Conservation (phyloP, 106 monocot genomes). For the Iris macrosiphon region DNA sequence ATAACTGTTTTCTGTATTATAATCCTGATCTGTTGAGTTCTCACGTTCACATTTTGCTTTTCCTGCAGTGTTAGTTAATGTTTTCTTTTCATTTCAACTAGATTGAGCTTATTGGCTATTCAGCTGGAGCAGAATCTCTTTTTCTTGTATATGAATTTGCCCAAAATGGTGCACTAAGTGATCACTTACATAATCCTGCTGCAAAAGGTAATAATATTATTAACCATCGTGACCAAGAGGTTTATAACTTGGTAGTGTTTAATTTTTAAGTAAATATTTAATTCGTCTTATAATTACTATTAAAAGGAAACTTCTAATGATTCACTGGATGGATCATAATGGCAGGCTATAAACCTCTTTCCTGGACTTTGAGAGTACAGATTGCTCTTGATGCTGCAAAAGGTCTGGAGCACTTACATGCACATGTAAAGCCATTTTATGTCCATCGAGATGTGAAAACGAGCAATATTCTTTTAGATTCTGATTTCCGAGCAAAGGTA, state of each 20-base stretch:
- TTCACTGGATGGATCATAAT: not conserved
- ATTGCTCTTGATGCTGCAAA: slow-evolving; percentile 18
- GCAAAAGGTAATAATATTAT: slow-evolving; percentile 2
- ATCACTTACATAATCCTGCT: slow-evolving; percentile 12
- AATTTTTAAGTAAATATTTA: too few relatives aligned
- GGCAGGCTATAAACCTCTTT: slow-evolving; percentile 14
- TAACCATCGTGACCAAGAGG: not conserved
- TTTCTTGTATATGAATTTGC: slow-evolving; percentile 20
- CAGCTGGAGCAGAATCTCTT: slow-evolving; percentile 15
- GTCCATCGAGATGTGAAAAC: slow-evolving; percentile 20
- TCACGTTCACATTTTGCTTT: too few relatives aligned
- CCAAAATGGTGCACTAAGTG: slow-evolving; percentile 15
- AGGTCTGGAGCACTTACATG: slow-evolving; percentile 19
- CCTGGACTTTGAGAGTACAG: slow-evolving; percentile 10
- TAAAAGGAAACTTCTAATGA: too few relatives aligned
- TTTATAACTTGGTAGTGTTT: too few relatives aligned
- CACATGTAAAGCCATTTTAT: slow-evolving; percentile 9
- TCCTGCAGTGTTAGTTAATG: too few relatives aligned
- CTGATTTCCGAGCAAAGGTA: slow-evolving; percentile 19
- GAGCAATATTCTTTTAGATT: slow-evolving; percentile 23
- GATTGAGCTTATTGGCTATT: slow-evolving; percentile 21
- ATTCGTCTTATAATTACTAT: too few relatives aligned
- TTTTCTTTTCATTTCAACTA: not conserved
- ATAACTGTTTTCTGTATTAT: not conserved
- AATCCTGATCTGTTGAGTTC: too few relatives aligned